phyloP scores from a whole-genome alignment of 495 filamentous ascomycete genomes.

The Terfezia boudieri region DNA sequence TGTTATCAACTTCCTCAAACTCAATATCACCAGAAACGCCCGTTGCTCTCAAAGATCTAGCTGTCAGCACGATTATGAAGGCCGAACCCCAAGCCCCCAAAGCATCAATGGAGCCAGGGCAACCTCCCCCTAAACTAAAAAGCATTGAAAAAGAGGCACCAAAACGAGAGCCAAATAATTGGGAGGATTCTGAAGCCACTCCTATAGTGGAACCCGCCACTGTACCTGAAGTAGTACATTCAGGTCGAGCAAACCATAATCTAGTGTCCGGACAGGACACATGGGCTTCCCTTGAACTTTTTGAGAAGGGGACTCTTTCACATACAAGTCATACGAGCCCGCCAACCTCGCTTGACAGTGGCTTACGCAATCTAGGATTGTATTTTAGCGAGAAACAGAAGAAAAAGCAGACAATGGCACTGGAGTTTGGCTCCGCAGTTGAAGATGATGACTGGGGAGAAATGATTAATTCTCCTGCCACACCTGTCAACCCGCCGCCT shows the following conservation, averaged over 20 bases:
- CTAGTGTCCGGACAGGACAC: too few species aligned
- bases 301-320: not conserved
- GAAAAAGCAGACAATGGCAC: not conserved
- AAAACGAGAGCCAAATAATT: not conserved
- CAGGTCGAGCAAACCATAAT: too few species aligned
- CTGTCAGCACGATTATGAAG: too few species aligned
- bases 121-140: too few species aligned
- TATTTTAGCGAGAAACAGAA: not conserved
- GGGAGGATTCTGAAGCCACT: too few species aligned
- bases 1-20: too few species aligned
- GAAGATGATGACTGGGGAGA: conserved; percentile 24
- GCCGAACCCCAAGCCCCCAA: too few species aligned
- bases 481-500: conserved; percentile 2
- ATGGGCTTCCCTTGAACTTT: not conserved
- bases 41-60: not conserved
- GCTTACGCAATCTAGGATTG: not conserved
- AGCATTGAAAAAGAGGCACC: not conserved
- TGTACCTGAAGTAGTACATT: too few species aligned
- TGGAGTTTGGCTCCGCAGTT: not conserved
- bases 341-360: not conserved
- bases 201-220: too few species aligned
- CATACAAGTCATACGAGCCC: not conserved
- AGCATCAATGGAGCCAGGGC: too few species aligned
- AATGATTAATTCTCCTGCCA: conserved; percentile 20
- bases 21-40: too few species aligned